Evolutionary conservation across 306 rosid genomes (phyloP).

Genomic region (Notholithocarpus densiflorus): DNA sequence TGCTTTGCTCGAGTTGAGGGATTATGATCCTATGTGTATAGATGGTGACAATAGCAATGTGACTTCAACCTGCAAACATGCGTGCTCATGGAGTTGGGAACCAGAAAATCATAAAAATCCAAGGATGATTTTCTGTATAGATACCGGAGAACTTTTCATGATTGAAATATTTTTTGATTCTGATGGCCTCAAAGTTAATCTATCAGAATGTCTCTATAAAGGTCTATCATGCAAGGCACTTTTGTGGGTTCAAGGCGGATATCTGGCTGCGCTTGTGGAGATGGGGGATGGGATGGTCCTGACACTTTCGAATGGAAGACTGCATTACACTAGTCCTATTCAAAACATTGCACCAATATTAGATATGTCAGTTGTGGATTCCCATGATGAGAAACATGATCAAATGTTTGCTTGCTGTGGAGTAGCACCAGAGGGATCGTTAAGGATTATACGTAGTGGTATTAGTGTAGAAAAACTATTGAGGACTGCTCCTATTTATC

Average conservation of each 20-base stretch:
- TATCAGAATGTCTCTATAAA: conserved; percentile 84
- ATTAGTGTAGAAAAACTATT: conserved; percentile 73
- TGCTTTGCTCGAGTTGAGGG: conserved; percentile 83
- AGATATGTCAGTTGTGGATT: conserved; percentile 81
- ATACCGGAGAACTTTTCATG: conserved; percentile 86
- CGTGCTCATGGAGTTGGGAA: conserved; percentile 97
- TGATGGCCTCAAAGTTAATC: conserved; percentile 54
- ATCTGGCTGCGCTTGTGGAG: conserved; percentile 76
- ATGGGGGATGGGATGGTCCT: conserved; percentile 95
- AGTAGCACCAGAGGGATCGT: conserved; percentile 85
- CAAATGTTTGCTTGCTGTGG: conserved; percentile 97
- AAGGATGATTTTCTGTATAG: conserved; percentile 67
- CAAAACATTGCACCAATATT: conserved; percentile 86
- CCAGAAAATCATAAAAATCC: conserved; percentile 53
- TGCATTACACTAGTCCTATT: conserved; percentile 57
- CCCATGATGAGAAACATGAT: conserved; percentile 83
- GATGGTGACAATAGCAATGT: conserved; percentile 59
- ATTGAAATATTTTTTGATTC: conserved; percentile 60
- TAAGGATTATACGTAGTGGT: conserved; percentile 85
- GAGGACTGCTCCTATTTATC: conserved; percentile 78
- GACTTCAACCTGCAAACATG: conserved; percentile 50
- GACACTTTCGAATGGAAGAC: conserved; percentile 70
- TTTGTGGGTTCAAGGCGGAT: conserved; percentile 89
- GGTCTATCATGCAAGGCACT: conserved; percentile 73
- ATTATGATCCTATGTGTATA: conserved; percentile 92